Percentiles rank a stretch among this genome's conserved stretches.
phyloP scores from a whole-genome alignment of 768 basidiomycete genomes.

The Hygrocybe punicea region DNA sequence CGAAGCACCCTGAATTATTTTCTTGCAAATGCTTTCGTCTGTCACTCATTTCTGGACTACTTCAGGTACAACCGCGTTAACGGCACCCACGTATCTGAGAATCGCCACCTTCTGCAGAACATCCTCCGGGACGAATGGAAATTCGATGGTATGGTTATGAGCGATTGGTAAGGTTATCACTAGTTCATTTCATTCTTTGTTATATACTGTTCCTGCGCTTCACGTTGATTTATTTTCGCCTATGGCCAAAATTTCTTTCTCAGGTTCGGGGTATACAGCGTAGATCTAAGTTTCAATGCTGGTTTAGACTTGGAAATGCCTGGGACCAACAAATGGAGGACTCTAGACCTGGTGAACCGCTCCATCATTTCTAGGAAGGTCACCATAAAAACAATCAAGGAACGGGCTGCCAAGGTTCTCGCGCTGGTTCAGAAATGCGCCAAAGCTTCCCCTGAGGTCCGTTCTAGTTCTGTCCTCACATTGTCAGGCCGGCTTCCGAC shows the following conservation, averaged over 20 bases:
- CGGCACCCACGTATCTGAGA: conserved; percentile 58
- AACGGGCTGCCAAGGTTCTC: no score
- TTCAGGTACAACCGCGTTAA: conserved; percentile 48
- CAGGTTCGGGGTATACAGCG: conserved; percentile 49
- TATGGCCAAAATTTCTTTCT: no score
- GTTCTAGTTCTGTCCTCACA: no score
- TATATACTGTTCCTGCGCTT: no score
- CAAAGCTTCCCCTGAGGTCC: no score
- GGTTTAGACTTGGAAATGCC: conserved; percentile 67
- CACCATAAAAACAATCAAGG: no score
- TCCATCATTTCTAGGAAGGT: no score
- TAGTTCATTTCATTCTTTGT: no score
- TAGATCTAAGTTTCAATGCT: conserved; percentile 52
- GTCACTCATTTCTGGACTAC: no score
- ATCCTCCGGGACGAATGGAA: conserved; percentile 66
- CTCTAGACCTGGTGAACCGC: neutral
- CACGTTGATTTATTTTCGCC: no score
- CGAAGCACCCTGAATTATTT: neutral
- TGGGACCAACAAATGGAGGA: conserved; percentile 22
- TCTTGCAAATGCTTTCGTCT: neutral
- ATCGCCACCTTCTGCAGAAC: conserved; percentile 46
- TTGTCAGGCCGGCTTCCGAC: neutral
- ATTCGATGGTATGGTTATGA: conserved; percentile 55
- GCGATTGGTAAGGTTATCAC: conserved; percentile 35
- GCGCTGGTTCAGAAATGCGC: no score